Base-by-base conservation (phyloP, 305 asterid genomes). In the Fraxinus dipetala region DNA sequence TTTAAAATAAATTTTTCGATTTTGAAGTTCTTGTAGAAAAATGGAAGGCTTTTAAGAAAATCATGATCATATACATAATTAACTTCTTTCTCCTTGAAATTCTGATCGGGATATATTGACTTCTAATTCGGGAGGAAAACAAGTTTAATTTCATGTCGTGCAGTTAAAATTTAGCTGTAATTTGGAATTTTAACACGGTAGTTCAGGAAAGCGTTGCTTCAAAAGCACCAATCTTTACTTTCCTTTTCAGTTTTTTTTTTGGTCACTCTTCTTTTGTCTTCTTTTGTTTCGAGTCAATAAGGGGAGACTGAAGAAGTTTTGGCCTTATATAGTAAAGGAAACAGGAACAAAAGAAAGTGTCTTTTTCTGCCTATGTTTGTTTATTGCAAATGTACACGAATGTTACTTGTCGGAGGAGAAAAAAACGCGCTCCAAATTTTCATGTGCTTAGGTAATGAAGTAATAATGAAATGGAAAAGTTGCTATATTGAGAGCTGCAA, bases 41-140 rank as follows among this genome's bases (percentile, higher is more conserved):
- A 18, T 81, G 4, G 31, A 13, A 82, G 73, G 80, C 73, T 54
- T 78, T 51, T 56, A 3, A 34, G 56, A 83, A 75, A 81, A 31
- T 70, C 22, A 14, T 70, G 75, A 31, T 70, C 75, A 31, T 31
- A 70, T n/a, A 70, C 43, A 31, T 24, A 8, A 9, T 75, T 48
- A 72, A 20, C 78, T 78, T 76, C 9, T 24, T 20, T n/a, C 43
- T 77, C 28, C 59, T 10, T 11, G 75, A 13, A 67, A 31, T 13
- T 69, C 75, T 11, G 18, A 63, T 24, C 6, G 34, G 7, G 35
- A 65, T 65, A 65, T 9, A 65, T 24, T 10, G 35, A 26, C 34
- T 65, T 6, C 3, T 2, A 31, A 31, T 30, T 69, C 8, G 24
- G 40, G 20, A 31, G 16, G 18, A 31, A 30, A 14, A 34, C 11